phyloP scores from a whole-genome alignment of 805 yeast species.

The Starmerella roubikii region DNA sequence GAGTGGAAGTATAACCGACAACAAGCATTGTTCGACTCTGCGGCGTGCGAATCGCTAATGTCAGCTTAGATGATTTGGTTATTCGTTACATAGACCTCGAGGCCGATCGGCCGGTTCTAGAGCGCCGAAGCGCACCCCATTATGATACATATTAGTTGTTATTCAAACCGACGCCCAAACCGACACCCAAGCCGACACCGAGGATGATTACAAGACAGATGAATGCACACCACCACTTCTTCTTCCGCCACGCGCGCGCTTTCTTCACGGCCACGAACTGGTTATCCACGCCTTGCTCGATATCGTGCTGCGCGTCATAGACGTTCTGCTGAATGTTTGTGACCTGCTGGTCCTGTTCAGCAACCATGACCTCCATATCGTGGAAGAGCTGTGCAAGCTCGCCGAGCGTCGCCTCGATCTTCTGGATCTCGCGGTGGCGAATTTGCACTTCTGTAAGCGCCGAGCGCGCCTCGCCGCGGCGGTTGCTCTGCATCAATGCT shows the following conservation, averaged over 20 bases:
- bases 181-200: slow-evolving; percentile 16
- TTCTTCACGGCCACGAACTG: slow-evolving; percentile 77
- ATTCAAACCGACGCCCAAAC: slow-evolving; percentile 14
- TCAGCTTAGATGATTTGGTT: too few relatives aligned
- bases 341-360: slow-evolving; percentile 84
- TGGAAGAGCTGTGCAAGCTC: slow-evolving; percentile 89
- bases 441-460: slow-evolving; percentile 92
- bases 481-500: slow-evolving; percentile 37
- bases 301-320: slow-evolving; percentile 70
- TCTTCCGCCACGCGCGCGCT: slow-evolving; percentile 82
- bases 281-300: slow-evolving; percentile 90
- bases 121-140: too few relatives aligned
- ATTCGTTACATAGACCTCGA: too few relatives aligned
- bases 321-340: slow-evolving; percentile 73
- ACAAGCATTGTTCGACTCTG: too few relatives aligned
- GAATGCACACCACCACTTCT: slow-evolving; percentile 58
- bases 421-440: slow-evolving; percentile 87
- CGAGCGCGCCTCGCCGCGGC: slow-evolving; percentile 66
- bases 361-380: slow-evolving; percentile 92
- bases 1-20: too few relatives aligned
- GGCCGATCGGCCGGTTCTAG: too few relatives aligned
- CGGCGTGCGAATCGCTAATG: too few relatives aligned
- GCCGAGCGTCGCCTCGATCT: slow-evolving; percentile 88
- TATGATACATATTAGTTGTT: too few relatives aligned
- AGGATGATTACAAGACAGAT: slow-evolving; percentile 23